Evolutionary conservation across 805 yeast genomes (phyloP).

Genomic region (Kurtzmaniella fragi): DNA sequence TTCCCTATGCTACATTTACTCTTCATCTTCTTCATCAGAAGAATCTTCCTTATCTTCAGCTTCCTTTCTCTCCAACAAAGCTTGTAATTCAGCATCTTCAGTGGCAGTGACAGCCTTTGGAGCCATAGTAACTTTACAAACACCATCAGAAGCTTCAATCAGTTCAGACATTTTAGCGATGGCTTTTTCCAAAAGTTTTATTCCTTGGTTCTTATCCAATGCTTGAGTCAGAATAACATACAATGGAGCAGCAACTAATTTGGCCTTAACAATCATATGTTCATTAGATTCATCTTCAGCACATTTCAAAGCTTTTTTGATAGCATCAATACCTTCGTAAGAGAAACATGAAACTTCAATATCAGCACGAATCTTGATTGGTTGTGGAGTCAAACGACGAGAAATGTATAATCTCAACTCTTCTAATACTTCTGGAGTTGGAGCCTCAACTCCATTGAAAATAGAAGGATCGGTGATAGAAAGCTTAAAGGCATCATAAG

Average conservation of each 20-base stretch:
- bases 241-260: conserved; percentile 95
- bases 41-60: conserved; percentile 81
- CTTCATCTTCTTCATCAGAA: conserved; percentile 62
- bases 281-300: conserved; percentile 85
- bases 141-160: conserved; percentile 74
- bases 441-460: conserved; percentile 73
- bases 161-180: conserved; percentile 68
- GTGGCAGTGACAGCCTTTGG: conserved; percentile 99
- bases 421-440: conserved; percentile 67
- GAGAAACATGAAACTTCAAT: conserved; percentile 95
- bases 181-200: conserved; percentile 72
- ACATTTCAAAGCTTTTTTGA: conserved; percentile 78
- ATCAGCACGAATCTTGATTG: conserved; percentile 97
- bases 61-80: conserved; percentile 89
- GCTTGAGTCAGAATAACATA: conserved; percentile 92
- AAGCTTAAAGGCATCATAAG: conserved; percentile 94
- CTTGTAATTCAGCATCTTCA: conserved; percentile 96
- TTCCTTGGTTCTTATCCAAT: conserved; percentile 85
- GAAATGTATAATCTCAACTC: conserved; percentile 86
- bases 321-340: conserved; percentile 97
- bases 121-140: conserved; percentile 90
- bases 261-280: conserved; percentile 83
- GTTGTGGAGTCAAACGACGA: conserved; percentile 95
- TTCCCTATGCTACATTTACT: conserved; percentile 4
- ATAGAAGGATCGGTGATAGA: conserved; percentile 89